Conservation (phyloP, 768 basidiomycete genomes). For the Cystobasidium tubakii region DNA sequence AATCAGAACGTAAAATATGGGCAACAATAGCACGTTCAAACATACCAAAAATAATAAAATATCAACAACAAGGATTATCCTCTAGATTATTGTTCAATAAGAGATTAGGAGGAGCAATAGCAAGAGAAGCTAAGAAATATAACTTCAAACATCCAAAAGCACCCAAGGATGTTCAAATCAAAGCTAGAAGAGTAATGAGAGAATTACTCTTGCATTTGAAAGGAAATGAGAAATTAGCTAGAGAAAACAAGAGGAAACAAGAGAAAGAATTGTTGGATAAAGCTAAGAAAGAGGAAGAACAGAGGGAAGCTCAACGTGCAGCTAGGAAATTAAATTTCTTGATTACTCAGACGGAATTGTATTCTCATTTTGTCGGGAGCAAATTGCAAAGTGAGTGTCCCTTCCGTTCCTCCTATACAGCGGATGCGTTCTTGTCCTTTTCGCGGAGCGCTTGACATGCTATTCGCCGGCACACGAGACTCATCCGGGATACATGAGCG, state of each 20-base stretch:
- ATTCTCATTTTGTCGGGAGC: slow-evolving; percentile 97
- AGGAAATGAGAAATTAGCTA: slow-evolving; percentile 94
- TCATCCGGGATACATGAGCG: too few species aligned
- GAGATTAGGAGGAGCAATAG: slow-evolving; percentile 67
- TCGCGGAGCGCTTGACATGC: too few species aligned
- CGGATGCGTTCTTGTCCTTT: too few species aligned
- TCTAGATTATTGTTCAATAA: slow-evolving; percentile 68
- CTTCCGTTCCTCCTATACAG: neutral
- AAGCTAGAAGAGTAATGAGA: slow-evolving; percentile 80
- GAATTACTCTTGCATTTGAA: slow-evolving; percentile 98
- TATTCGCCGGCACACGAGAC: too few species aligned
- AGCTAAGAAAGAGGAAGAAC: slow-evolving; percentile 82
- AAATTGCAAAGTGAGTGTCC: slow-evolving; percentile 57
- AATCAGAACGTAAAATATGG: slow-evolving; percentile 73
- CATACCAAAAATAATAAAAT: slow-evolving; percentile 64
- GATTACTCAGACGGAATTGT: slow-evolving; percentile 96
- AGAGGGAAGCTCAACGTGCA: slow-evolving; percentile 83
- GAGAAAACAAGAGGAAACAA: slow-evolving; percentile 83
- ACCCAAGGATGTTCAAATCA: slow-evolving; percentile 73
- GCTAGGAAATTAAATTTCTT: slow-evolving; percentile 95
- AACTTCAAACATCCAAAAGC: slow-evolving; percentile 68
- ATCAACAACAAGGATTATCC: slow-evolving; percentile 31
- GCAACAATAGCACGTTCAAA: slow-evolving; percentile 77
- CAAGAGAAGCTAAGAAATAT: slow-evolving; percentile 66
- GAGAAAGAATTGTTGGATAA: slow-evolving; percentile 89